Base-by-base conservation (phyloP, 345 rosid species). In the Mallotus nudiflorus region DNA sequence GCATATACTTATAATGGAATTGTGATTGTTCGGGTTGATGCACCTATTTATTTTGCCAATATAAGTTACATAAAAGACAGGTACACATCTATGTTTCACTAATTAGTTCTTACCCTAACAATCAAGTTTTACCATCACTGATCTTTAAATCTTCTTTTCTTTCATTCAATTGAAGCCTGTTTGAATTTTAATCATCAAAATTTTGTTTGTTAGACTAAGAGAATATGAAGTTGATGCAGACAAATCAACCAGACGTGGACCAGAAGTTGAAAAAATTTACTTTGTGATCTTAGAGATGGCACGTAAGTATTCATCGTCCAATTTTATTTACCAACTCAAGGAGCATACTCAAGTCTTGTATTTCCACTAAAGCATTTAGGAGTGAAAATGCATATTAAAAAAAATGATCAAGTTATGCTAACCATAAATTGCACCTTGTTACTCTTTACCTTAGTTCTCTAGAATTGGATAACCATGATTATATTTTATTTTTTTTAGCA, bases 1-100 rank as follows among this genome's bases (percentile, higher is more conserved):
- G 90, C 97, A 28, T 90, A 95, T 83, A 92, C 91, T 56, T 95
- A 95, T 82, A 82, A 89, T 25, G 97, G 99, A 49, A 90, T 95
- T 66, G 99, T 95, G 71, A 85, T 92, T 54, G 97, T 95, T 66
- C 90, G 99, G 57, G 65, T 90, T 39, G 99, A 95, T 80, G 85
- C 99, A 10, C 99, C 99, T 3, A 90, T 95, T 55, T 95, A 95
- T 82, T 95, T 95, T 77, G 99, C 99, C 61, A 95, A 95, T 81
- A 95, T 77, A 83, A 92, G 99, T 73, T 89, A 82, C 80, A 87
- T 95, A 71, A 92, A 95, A 71, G 98, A 95, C 84, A 85, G 97
- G 99, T 92, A 25, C 78, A 59, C 55, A 45, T 68, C 42, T 55
- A 12, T 28, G 42, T 53, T 62, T 62, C 59, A 48, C 61, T 65